phyloP scores from a whole-genome alignment of 1,139 yeast genomes.

The Yamadazyma songkhlaensis region DNA sequence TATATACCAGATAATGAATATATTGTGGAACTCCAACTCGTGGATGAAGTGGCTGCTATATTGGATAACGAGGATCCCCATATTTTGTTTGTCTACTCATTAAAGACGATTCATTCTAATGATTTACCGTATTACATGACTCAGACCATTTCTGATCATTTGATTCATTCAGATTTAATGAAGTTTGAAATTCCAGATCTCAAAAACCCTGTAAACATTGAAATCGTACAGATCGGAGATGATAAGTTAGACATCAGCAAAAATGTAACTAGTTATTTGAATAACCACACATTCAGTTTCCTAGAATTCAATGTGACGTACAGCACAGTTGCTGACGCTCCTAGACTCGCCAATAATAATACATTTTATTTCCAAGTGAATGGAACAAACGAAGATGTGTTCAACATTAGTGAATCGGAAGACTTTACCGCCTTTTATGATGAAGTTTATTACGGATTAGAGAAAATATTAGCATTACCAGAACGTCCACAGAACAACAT shows the following conservation, averaged over 20 bases:
- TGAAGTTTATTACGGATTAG: not conserved
- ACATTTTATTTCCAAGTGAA: constrained; percentile 1
- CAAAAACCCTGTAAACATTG: not conserved
- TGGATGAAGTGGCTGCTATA: constrained; percentile 31
- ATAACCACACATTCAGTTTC: constrained; percentile 4
- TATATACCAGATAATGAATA: constrained; percentile 15
- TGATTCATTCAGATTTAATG: constrained; percentile 17
- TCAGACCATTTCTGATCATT: constrained; percentile 33
- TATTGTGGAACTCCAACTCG: constrained; percentile 25
- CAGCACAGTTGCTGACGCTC: not conserved
- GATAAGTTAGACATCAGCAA: not conserved
- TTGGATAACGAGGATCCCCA: constrained; percentile 38
- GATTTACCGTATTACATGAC: constrained; percentile 40
- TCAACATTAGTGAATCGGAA: not conserved
- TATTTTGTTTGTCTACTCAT: constrained; percentile 33
- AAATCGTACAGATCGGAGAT: not conserved
- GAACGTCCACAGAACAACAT: not conserved
- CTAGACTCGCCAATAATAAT: not conserved
- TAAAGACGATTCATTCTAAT: constrained; percentile 32
- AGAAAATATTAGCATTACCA: not conserved
- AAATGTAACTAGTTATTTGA: constrained; percentile 1
- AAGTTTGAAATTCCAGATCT: not conserved
- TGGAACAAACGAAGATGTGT: not conserved
- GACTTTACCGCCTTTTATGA: not conserved
- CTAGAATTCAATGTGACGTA: constrained; percentile 5